phyloP scores from a whole-genome alignment of 2,329 filamentous ascomycete genomes.

The Nothophoma quercina region DNA sequence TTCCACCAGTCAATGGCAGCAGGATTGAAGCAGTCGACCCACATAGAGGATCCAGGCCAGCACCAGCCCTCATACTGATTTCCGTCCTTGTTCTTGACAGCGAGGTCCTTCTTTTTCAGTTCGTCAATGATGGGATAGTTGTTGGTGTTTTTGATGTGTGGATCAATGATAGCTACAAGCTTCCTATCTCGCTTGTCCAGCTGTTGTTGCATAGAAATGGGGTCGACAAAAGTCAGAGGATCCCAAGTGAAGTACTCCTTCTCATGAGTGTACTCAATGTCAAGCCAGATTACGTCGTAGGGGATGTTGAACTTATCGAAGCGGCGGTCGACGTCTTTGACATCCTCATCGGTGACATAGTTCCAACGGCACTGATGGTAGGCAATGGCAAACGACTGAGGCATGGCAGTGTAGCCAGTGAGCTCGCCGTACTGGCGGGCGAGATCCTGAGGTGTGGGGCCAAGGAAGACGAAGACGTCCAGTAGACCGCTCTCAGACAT shows the following conservation, averaged over 20 bases:
- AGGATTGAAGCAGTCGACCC: slow-evolving; percentile 97
- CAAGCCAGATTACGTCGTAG: slow-evolving; percentile 98
- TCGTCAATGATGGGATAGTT: slow-evolving; percentile 80
- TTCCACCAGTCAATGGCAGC: slow-evolving; percentile 92
- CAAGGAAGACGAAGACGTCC: slow-evolving; percentile 94
- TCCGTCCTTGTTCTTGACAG: slow-evolving; percentile 87
- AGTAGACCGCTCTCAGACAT: slow-evolving; percentile 90
- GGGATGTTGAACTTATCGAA: slow-evolving; percentile 96
- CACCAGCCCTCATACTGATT: slow-evolving; percentile 96
- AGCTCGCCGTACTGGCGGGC: slow-evolving; percentile 85
- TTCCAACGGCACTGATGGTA: slow-evolving; percentile 99
- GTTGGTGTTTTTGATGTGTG: slow-evolving; percentile 93
- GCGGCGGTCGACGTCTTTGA: slow-evolving; percentile 93
- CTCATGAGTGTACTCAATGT: slow-evolving; percentile 96
- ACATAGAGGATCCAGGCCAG: slow-evolving; percentile 96
- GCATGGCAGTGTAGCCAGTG: slow-evolving; percentile 89
- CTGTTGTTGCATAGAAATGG: slow-evolving; percentile 85
- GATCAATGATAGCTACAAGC: slow-evolving; percentile 93
- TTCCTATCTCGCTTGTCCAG: slow-evolving; percentile 86
- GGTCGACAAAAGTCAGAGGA: slow-evolving; percentile 83
- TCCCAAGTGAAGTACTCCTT: slow-evolving; percentile 99
- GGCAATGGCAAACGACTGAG: slow-evolving; percentile 88
- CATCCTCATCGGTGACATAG: slow-evolving; percentile 95
- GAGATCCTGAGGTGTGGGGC: slow-evolving; percentile 83
- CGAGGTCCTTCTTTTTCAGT: slow-evolving; percentile 82